Conservation (phyloP, 169 alveolate species). For the Eimeria necatrix region DNA sequence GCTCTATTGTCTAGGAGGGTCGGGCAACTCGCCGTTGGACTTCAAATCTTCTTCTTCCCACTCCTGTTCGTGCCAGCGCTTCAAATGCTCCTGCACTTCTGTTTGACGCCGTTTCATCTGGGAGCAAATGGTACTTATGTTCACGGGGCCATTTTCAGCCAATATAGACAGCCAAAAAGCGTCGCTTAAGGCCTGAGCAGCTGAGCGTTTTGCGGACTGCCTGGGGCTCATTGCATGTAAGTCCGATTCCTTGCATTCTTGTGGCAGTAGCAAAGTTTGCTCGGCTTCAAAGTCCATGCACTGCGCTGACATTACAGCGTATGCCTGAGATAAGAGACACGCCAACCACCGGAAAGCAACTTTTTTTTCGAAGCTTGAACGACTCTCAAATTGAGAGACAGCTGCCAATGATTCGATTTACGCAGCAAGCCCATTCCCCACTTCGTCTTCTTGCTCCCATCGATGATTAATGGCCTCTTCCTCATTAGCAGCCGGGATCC, state of each 20-base stretch:
- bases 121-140: neutral
- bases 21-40: no score
- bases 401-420: no score
- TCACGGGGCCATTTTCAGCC: constrained; percentile 63
- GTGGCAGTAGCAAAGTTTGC: neutral
- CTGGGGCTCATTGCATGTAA: constrained; percentile 40
- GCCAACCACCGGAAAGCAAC: no score
- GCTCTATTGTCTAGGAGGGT: no score
- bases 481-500: constrained; percentile 5
- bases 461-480: constrained; percentile 53
- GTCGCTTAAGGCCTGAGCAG: neutral
- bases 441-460: constrained; percentile 74
- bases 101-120: constrained; percentile 51
- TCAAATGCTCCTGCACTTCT: neutral
- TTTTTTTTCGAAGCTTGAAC: no score
- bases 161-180: constrained; percentile 66
- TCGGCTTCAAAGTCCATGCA: constrained; percentile 65
- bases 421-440: neutral
- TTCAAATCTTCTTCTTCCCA: constrained; percentile 57
- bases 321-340: constrained; percentile 25
- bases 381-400: no score
- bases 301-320: constrained; percentile 71
- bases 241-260: neutral
- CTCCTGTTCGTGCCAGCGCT: constrained; percentile 52
- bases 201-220: constrained; percentile 26